A percentile compares a stretch with the other conserved stretches of the same genome.
Evolutionary conservation across 495 filamentous ascomycete species (phyloP).

Genomic region (Amorphotheca resinae): DNA sequence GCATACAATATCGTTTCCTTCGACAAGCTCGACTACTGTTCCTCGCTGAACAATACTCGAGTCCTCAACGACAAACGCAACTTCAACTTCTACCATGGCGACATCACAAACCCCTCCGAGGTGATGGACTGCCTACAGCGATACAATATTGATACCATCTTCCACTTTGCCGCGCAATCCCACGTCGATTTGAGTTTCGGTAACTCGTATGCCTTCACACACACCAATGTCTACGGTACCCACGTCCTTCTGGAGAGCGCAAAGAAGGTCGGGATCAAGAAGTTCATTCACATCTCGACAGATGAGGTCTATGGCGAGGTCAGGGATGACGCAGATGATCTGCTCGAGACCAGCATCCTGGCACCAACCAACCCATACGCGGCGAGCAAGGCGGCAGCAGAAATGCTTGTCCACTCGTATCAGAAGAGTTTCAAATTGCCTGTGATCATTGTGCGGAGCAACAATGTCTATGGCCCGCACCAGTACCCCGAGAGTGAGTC

Average conservation of each 20-base stretch:
- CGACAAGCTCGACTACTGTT: conserved; percentile 65
- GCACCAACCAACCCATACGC: conserved; percentile 68
- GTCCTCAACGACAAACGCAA: conserved; percentile 46
- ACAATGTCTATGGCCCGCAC: conserved; percentile 71
- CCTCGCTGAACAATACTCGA: conserved; percentile 58
- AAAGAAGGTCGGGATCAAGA: conserved; percentile 45
- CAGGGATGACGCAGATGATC: conserved; percentile 45
- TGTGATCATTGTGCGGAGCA: conserved; percentile 57
- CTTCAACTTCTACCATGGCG: conserved; percentile 63
- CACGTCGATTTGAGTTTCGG: conserved; percentile 63
- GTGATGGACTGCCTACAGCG: conserved; percentile 46
- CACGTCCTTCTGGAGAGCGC: conserved; percentile 59
- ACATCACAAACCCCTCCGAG: conserved; percentile 49
- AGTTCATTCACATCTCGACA: conserved; percentile 63
- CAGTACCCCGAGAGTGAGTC: conserved; percentile 65
- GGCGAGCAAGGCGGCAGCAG: conserved; percentile 64
- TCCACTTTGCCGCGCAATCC: conserved; percentile 67
- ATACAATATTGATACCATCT: conserved; percentile 57
- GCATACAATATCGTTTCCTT: conserved; percentile 64
- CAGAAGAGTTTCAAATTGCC: conserved; percentile 60
- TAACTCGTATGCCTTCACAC: conserved; percentile 58
- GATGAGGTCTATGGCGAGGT: conserved; percentile 74
- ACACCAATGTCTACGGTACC: conserved; percentile 61
- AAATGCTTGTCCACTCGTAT: conserved; percentile 70
- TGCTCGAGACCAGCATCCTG: conserved; percentile 47